Evolutionary conservation across 2,329 filamentous ascomycete species (phyloP).

Genomic region (Periconia digitata): DNA sequence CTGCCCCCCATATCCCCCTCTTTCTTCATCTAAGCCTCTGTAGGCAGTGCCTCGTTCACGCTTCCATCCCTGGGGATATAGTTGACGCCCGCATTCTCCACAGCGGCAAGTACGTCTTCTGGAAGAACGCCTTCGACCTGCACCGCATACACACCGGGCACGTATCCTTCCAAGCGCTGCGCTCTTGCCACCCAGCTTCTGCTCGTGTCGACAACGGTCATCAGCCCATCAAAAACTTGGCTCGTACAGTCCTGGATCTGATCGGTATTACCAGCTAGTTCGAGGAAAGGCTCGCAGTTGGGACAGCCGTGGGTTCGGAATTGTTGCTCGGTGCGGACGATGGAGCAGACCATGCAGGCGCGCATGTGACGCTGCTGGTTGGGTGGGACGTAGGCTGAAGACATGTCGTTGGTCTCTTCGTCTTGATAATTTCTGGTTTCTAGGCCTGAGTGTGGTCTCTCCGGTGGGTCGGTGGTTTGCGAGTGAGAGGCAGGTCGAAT

Average conservation of each 20-base stretch:
- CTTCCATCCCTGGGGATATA: constrained; percentile 56
- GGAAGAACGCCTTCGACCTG: constrained; percentile 83
- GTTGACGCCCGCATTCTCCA: constrained; percentile 62
- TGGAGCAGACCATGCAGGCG: constrained; percentile 98
- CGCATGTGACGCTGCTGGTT: constrained; percentile 82
- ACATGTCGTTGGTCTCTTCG: constrained; percentile 32
- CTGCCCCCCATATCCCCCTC: neutral
- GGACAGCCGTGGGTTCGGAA: constrained; percentile 89
- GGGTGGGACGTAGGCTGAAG: constrained; percentile 66
- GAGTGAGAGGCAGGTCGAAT: neutral
- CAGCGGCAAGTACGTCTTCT: constrained; percentile 57
- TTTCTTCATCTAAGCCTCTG: constrained; percentile 17
- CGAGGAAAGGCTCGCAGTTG: constrained; percentile 93
- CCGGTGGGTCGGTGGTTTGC: neutral
- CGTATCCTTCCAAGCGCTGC: constrained; percentile 87
- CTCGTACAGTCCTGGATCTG: constrained; percentile 91
- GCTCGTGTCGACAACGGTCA: constrained; percentile 79
- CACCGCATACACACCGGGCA: constrained; percentile 86
- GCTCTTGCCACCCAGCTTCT: constrained; percentile 95
- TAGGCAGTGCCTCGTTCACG: constrained; percentile 40
- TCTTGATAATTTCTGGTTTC: constrained; percentile 27
- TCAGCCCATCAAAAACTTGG: constrained; percentile 91
- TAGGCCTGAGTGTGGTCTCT: too few relatives aligned
- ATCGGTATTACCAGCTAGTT: constrained; percentile 76
- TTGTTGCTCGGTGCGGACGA: constrained; percentile 80